A percentile compares a stretch with the other conserved stretches of the same genome.
Conservation (phyloP, 257 asterid species). For the Gentiana straminea region DNA sequence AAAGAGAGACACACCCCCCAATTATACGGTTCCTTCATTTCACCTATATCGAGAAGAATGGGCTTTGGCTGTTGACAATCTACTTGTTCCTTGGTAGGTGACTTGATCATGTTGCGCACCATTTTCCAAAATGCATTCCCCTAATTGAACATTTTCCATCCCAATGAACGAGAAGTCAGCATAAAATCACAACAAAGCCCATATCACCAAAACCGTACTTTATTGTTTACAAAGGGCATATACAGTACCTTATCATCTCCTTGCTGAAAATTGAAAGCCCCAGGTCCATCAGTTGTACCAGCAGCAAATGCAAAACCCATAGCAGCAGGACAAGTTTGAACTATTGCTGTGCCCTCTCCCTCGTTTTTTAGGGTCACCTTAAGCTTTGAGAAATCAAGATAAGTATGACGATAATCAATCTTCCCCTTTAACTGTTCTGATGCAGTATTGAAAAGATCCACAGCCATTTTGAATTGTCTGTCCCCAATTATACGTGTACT, state of each 20-base stretch:
- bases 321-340: constrained; percentile 58
- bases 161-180: no score
- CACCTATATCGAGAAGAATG: constrained; percentile 48
- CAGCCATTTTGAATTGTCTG: constrained; percentile 48
- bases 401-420: constrained; percentile 35
- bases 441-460: constrained; percentile 38
- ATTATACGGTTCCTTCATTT: constrained; percentile 47
- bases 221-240: no score
- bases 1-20: constrained; percentile 40
- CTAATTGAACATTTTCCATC: constrained; percentile 13
- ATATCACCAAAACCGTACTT: no score
- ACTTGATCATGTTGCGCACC: constrained; percentile 30
- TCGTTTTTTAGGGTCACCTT: constrained; percentile 20
- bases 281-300: constrained; percentile 73
- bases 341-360: constrained; percentile 27
- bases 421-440: constrained; percentile 38
- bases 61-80: constrained; percentile 52
- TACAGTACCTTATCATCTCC: constrained; percentile 42
- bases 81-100: constrained; percentile 48
- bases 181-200: no score
- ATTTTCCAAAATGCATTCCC: constrained; percentile 43
- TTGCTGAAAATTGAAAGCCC: constrained; percentile 49
- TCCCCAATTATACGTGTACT: constrained; percentile 56
- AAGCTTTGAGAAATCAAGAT: constrained; percentile 35
- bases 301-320: constrained; percentile 61